Conservation (phyloP, 2,329 filamentous ascomycete species). For the Magnaporthiopsis poae region DNA sequence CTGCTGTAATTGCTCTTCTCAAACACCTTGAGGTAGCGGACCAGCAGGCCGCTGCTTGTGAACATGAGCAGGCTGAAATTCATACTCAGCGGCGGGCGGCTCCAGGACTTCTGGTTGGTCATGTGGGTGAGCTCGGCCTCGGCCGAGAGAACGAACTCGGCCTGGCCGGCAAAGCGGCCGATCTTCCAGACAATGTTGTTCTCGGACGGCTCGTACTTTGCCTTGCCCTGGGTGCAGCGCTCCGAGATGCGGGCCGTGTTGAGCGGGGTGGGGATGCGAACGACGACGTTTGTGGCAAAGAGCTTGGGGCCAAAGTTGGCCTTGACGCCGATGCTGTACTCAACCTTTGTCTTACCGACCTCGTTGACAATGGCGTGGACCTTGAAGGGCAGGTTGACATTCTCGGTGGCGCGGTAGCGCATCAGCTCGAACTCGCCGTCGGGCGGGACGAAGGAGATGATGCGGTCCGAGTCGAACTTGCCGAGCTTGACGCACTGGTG, state of each 20-base stretch:
- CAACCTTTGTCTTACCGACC: slow-evolving; percentile 90
- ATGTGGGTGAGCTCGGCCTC: slow-evolving; percentile 90
- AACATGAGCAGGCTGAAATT: slow-evolving; percentile 97
- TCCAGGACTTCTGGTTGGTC: slow-evolving; percentile 98
- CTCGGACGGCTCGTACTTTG: slow-evolving; percentile 95
- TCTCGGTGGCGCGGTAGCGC: slow-evolving; percentile 95
- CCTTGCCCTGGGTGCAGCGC: slow-evolving; percentile 85
- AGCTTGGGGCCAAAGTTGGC: slow-evolving; percentile 94
- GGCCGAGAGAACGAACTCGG: slow-evolving; percentile 86
- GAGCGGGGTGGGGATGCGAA: slow-evolving; percentile 87
- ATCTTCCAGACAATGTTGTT: slow-evolving; percentile 99
- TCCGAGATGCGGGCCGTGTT: slow-evolving; percentile 93
- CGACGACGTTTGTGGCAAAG: slow-evolving; percentile 90
- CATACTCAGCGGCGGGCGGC: slow-evolving; percentile 78
- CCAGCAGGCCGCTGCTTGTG: slow-evolving; percentile 82
- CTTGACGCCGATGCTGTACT: slow-evolving; percentile 95
- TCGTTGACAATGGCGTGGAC: slow-evolving; percentile 98
- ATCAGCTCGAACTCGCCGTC: slow-evolving; percentile 98
- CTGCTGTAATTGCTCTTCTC: slow-evolving; percentile 98
- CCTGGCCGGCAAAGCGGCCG: slow-evolving; percentile 93
- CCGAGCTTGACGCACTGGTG: slow-evolving; percentile 97
- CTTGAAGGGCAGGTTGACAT: slow-evolving; percentile 97
- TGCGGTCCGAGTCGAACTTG: slow-evolving; percentile 91
- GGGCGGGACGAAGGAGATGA: slow-evolving; percentile 92
- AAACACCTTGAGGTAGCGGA: slow-evolving; percentile 95